These are phyloP conservation scores for Secale cereale DNA, from an alignment of 176 grass and related monocot species.

Conservation along the genomic window DNA sequence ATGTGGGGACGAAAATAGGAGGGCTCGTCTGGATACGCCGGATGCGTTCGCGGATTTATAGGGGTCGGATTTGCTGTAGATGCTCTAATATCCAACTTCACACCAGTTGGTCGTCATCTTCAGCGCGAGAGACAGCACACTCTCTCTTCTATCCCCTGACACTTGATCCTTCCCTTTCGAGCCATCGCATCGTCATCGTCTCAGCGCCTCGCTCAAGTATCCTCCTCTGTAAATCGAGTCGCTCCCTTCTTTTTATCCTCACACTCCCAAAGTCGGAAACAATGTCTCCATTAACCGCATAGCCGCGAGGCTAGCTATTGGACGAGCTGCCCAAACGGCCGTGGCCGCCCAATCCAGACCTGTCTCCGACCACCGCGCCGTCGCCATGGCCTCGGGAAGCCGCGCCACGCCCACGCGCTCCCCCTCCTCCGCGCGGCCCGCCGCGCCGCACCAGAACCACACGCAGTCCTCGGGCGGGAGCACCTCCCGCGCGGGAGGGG, in stretches of 20 bases:
- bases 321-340: constrained; percentile 25
- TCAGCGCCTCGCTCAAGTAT: constrained; percentile 16
- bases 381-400: constrained; percentile 73
- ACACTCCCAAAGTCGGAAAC: not conserved
- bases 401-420: constrained; percentile 39
- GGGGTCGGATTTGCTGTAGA: too few relatives aligned
- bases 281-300: constrained; percentile 15
- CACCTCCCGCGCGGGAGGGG: constrained; percentile 44
- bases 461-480: constrained; percentile 66
- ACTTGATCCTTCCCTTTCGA: constrained; percentile 7
- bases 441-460: constrained; percentile 38
- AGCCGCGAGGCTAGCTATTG: constrained; percentile 28
- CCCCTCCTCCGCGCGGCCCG: constrained; percentile 37
- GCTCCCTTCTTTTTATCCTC: constrained; percentile 23
- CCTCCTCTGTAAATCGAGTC: constrained; percentile 9
- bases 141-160: not conserved
- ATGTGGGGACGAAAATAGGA: too few relatives aligned
- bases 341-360: constrained; percentile 26
- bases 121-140: not conserved
- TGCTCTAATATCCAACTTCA: too few relatives aligned
- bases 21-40: too few relatives aligned
- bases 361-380: not conserved
- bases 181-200: constrained; percentile 33
- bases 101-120: constrained; percentile 32
- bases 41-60: too few relatives aligned